Base-by-base conservation (phyloP, 1,284 basidiomycete genomes). In the Mycena citricolor region DNA sequence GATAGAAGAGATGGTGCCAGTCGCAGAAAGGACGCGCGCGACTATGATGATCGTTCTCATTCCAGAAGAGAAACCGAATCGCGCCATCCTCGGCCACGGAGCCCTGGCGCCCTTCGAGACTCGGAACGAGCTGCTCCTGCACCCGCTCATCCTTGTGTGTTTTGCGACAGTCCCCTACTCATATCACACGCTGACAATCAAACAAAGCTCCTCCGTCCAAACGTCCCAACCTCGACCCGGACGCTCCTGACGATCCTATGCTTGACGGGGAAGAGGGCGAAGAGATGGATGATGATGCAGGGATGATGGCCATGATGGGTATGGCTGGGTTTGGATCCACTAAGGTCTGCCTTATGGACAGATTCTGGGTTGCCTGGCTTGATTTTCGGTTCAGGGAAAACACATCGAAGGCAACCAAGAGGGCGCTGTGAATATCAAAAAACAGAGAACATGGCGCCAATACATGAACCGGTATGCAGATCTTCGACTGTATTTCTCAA, bases 241-340 rank as follows among this genome's bases (percentile, higher is more conserved):
- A 70, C 52, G 64, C 63, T 37, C 59, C 57, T 26, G 63, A 61
- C 31, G 61, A 61, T 40, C 60, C 57, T 38, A 64, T 59, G 32
- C 79, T 81, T 52, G 82, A 85, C 49, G 80, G 76, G 10, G 84
- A 86, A 56, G 76, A 72, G 13, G n/a, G n/a, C n/a, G 83, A 83
- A 71, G 83, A 86, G 35, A 72, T 63, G n/a, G 83, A 79, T 21
- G 84, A 87, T 44, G 89, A 91, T 25, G 77, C 77, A 32, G 83
- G 79, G 36, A 93, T 97, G 87, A 89, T 87, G 71, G 79, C 85
- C 21, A 81, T 86, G 78, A 94, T 98, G 90, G 94, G 94, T 32
- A 73, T 98, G 59, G 64, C 70, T 36, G 90, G 91, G 2, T 98
- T 98, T 61, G 91, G 87, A 6, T 77, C 83, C 0, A 97, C 94